Evolutionary conservation across 331 rosid species (phyloP).

Genomic region (Spiraea crenata): DNA sequence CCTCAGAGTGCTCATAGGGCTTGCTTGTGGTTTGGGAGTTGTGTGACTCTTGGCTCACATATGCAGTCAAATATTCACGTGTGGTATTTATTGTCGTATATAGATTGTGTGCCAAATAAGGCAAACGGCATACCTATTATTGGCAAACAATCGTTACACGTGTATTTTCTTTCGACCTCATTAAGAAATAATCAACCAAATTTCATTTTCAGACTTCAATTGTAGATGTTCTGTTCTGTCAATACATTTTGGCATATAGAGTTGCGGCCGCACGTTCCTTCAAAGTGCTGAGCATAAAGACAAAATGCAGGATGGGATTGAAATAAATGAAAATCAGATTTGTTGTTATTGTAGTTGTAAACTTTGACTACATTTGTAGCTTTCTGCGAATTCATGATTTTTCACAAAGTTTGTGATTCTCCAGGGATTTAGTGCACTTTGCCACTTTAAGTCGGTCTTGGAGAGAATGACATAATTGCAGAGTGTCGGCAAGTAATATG

Average conservation of each 20-base stretch:
- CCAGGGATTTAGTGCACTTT: slow-evolving; percentile 4
- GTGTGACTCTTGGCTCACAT: slow-evolving; percentile 3
- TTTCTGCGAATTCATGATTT: slow-evolving; percentile 21
- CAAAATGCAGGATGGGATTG: not conserved
- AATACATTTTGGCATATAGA: not conserved
- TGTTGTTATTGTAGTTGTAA: slow-evolving; percentile 17
- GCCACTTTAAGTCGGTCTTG: slow-evolving; percentile 9
- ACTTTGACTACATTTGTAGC: slow-evolving; percentile 45
- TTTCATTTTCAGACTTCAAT: not conserved
- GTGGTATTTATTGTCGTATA: slow-evolving; percentile 22
- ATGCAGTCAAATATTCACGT: slow-evolving; percentile 22
- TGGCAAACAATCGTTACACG: slow-evolving; percentile 22
- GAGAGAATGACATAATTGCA: not conserved
- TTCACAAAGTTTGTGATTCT: slow-evolving; percentile 25
- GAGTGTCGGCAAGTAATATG: slow-evolving; percentile 28
- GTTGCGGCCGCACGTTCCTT: not conserved
- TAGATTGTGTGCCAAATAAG: slow-evolving; percentile 15
- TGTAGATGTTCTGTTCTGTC: not conserved
- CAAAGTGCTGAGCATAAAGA: slow-evolving; percentile 11
- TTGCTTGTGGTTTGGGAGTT: slow-evolving; percentile 18
- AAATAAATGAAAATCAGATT: not conserved
- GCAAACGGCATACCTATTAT: not conserved
- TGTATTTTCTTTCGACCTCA: slow-evolving; percentile 23
- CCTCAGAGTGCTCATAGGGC: too few relatives aligned
- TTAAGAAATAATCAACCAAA: not conserved